Evolutionary conservation across 148 eudicot genomes (phyloP), one percentile per base, ranked within the genome.

Genomic region (Fagopyrum esculentum): DNA sequence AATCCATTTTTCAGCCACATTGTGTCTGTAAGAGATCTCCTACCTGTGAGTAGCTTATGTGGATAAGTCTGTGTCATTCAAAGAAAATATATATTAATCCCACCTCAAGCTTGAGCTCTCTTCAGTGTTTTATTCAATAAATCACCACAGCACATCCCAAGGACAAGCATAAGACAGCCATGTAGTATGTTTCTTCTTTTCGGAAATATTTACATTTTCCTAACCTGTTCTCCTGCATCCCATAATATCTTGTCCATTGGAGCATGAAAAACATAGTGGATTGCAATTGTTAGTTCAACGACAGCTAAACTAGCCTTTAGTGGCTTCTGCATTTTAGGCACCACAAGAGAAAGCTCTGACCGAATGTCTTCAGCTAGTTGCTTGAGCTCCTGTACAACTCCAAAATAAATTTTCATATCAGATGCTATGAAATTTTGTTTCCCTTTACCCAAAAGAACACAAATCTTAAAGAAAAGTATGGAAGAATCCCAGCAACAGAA

Each of bases 171-270:
- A 69, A 12, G 43, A 35, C 15, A 15, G 12, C n/a, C 52, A 9
- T 63, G 17, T 29, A 63, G n/a, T 9, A 12, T 12, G 12, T 29
- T 30, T 30, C 2, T 35, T 12, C 69, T 6, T 10, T 35, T 35
- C 40, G 15, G 51, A 48, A 71, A 19, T 54, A n/a, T 55, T 9
- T 0, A 55, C 15, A 35, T 56, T 15, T 30, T 75, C 69, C 87
- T 83, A 86, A 93, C 97, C 74, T 93, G 97, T 46, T 90, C 90
- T 69, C 85, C 94, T 61, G 78, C 80, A 87, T 91, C 98, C 97
- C 98, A 93, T 78, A 89, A 75, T 80, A 91, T 93, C 74, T 93
- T 93, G 87, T 93, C 98, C 86, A 89, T 60, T 16, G 98, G 98
- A 22, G 92, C 88, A 77, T 88, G 82, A 81, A 91, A 93, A 72